These are phyloP conservation scores for Yarrowia sp. DNA, from an alignment of 805 yeast genomes.

Conservation along the genomic window DNA sequence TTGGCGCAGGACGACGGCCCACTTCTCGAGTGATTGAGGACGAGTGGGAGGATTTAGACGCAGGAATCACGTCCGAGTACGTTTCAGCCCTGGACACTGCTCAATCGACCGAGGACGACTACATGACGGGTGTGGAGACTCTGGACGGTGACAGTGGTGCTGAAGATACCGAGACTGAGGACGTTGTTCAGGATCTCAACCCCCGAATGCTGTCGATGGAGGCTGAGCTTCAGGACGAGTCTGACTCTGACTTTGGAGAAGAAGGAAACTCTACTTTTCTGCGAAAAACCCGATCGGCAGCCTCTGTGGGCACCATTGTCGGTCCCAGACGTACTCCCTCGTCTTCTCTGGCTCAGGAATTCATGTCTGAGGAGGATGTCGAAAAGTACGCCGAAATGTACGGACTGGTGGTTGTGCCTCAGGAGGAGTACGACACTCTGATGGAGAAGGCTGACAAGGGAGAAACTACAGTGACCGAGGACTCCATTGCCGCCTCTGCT, in stretches of 20 bases:
- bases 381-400: conserved; percentile 43
- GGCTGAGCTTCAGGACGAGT: not conserved
- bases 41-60: conserved; percentile 33
- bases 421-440: conserved; percentile 44
- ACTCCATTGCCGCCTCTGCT: conserved; percentile 37
- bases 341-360: conserved; percentile 44
- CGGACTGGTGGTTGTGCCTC: conserved; percentile 43
- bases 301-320: conserved; percentile 15
- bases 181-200: conserved; percentile 12
- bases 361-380: conserved; percentile 45
- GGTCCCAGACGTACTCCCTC: not conserved
- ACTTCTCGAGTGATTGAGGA: conserved; percentile 20
- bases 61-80: conserved; percentile 42
- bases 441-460: conserved; percentile 28
- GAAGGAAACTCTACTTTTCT: conserved; percentile 1
- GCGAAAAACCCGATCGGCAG: conserved; percentile 3
- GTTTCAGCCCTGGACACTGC: conserved; percentile 39
- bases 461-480: conserved; percentile 15
- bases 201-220: conserved; percentile 19
- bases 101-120: conserved; percentile 40
- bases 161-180: conserved; percentile 49
- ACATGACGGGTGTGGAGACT: conserved; percentile 41
- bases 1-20: conserved; percentile 21
- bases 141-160: conserved; percentile 41
- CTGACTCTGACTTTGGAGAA: conserved; percentile 41